A percentile compares a stretch with the other conserved stretches of the same genome.
phyloP scores from a whole-genome alignment of 768 basidiomycete genomes.

The Podaxis pistillaris region DNA sequence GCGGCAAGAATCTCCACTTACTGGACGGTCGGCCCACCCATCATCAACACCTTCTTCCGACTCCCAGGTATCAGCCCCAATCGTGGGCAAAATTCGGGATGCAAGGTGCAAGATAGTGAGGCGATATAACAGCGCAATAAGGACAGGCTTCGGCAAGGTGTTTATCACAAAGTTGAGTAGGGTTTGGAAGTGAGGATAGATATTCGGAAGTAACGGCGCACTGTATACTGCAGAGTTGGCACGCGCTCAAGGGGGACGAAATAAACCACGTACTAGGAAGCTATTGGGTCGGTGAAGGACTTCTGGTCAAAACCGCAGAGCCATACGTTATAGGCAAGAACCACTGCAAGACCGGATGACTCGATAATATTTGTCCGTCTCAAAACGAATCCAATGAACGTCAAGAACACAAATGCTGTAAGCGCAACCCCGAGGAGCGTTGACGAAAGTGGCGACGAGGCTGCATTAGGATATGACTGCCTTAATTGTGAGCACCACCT shows the following conservation, averaged over 20 bases:
- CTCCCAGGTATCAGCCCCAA: conserved; percentile 81
- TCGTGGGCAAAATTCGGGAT: conserved; percentile 79
- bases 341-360: conserved; percentile 81
- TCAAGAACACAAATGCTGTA: conserved; percentile 87
- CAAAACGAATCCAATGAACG: conserved; percentile 86
- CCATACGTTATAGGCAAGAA: conserved; percentile 91
- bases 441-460: conserved; percentile 82
- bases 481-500: conserved; percentile 16
- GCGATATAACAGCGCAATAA: conserved; percentile 77
- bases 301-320: conserved; percentile 79
- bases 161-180: conserved; percentile 80
- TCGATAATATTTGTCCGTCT: conserved; percentile 92
- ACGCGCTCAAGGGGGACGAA: background rate
- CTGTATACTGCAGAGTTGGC: conserved; percentile 31
- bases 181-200: conserved; percentile 78
- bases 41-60: conserved; percentile 59
- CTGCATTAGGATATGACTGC: conserved; percentile 80
- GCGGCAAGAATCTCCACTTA: conserved; percentile 29
- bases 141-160: conserved; percentile 81
- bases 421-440: conserved; percentile 87
- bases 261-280: conserved; percentile 57
- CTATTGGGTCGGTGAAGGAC: conserved; percentile 69
- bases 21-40: conserved; percentile 75
- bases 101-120: conserved; percentile 80
- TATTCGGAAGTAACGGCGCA: conserved; percentile 73